Base-by-base conservation (phyloP, 805 yeast genomes). In the Hanseniaspora vineae region DNA sequence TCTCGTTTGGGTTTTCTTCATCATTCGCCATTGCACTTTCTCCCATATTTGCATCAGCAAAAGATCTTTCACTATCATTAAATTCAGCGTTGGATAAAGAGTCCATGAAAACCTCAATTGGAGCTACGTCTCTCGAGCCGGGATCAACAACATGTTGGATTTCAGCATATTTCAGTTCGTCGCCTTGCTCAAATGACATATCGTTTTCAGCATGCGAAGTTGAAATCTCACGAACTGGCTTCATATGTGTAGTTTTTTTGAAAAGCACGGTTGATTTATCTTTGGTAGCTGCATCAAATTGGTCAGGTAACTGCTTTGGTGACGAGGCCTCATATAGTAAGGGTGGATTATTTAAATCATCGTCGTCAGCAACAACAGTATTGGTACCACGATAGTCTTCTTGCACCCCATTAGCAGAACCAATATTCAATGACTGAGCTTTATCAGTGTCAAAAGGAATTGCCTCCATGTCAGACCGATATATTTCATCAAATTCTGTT, bases 181-280 rank as follows among this genome's bases (percentile, higher is more conserved):
- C 66, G 6, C 61, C 66, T 44, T 51, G 55, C 40, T 66, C 71
- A 46, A 62, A 60, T 0, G 70, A 64, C 2, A 69, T 54, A 15
- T 64, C 66, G 29, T 57, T 54, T 0, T 64, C 56, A 31, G 57
- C 55, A 5, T 23, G 29, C 29, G 8, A 23, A 23, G 29, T 23
- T 5, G 29, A 23, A 5, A 23, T 23, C 8, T 23, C 29, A 8
- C 29, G 29, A 4, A 23, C 29, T 8, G 29, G 55, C 9, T 33
- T 13, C 37, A 33, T 33, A 10, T n/a, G 3, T 13, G 14, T 13
- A 10, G n/a, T n/a, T n/a, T 14, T 33, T 14, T 4, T 33, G 37
- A 6, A 10, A 5, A 14, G 4, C 37, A 33, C 37, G 15, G 37
- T 33, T 33, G 37, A 6, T 33, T 14, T 33, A 3, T 33, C 15